Base-by-base conservation (phyloP, 352 stramenopile genomes). In the Phytophthora citrophthora region DNA sequence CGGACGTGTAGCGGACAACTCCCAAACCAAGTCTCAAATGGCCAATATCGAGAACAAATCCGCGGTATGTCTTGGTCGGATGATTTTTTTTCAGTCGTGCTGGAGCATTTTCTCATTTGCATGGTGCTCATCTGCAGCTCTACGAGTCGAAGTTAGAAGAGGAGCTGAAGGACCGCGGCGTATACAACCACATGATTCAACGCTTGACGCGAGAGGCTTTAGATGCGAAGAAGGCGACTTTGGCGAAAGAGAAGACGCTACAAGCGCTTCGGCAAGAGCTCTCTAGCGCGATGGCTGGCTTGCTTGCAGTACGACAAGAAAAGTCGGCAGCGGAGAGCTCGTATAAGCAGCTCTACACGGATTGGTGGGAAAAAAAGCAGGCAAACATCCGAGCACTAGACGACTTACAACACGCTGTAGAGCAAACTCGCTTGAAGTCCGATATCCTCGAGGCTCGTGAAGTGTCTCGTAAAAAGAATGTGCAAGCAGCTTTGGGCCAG, bases 141-240 rank as follows among this genome's bases (percentile, higher is more conserved):
- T 92, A 91, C 56, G 81, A 94, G 26, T 83, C 85, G 23, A 92
- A 92, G 40, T 62, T 94, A 5, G 86, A 91, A 4, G 86, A 92
- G 47, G 86, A 94, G 54, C 51, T 90, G 12, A 72, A 69, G 0
- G 86, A 94, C 27, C 76, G 77, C 6, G 82, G 83, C 9, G 81
- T 94, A 41, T 94, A 93, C 70, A 92, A 76, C 36, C 83, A 94
- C 64, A 94, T 92, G 86, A 91, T 94, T 62, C 72, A 91, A 40
- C 82, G 86, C 5, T 57, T 94, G 23, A 74, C 79, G 5, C 70
- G 69, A 16, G 86, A 94, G 47, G 78, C 84, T 6, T 61, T 89
- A 0, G 61, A 63, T 1, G 74, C 80, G 16, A 94, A 90, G 67
- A 94, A 94, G 46, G 54, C 67, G 13, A 90, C 80, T 24, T 40